Base-by-base conservation (phyloP, 192 early-diverging fungal genomes). In the Entomortierella chlamydospora region DNA sequence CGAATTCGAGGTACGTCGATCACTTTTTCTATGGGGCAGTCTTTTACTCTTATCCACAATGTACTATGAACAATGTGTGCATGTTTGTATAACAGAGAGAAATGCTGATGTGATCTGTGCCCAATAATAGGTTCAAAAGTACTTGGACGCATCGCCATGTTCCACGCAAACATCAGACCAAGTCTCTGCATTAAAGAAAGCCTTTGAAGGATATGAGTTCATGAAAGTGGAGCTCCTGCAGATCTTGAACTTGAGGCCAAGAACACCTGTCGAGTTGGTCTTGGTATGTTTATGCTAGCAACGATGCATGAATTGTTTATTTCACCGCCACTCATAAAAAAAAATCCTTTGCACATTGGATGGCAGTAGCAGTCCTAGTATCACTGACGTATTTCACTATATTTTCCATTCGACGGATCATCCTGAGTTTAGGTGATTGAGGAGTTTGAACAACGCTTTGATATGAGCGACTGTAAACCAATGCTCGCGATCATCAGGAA, bases 191-290 rank as follows among this genome's bases (percentile, higher is more conserved):
- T 68, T 90, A 45, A 85, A 91, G 58, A 56, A 65, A 25, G 72
- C 61, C 3, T 65, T 95, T 31, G 53, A 47, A 30, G 41, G 39
- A 4, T 89, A 77, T 43, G 73, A 88, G 34, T 65, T 95, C 55
- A 94, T 91, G 53, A 91, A 90, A 70, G 92, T 85, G 3, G 94
- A 95, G 61, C 83, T 88, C 0, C 78, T 95, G 47, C 93, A 93
- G 81, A 89, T 95, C 26, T 65, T 93, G 67, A 94, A 95, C 53
- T 63, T 91, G 54, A 74, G 91, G 62, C 92, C 94, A 15, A 89
- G 70, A 50, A 85, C 84, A 26, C 61, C 74, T 7, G 91, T 92
- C 18, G 94, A 93, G 62, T 72, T 95, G 49, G 76, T 87, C 49
- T 62, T 90, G 71, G 91, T 91, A 85, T 39, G 50, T 50, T 22